Conservation (phyloP, 2,329 filamentous ascomycete genomes). For the Rutstroemia sp. region DNA sequence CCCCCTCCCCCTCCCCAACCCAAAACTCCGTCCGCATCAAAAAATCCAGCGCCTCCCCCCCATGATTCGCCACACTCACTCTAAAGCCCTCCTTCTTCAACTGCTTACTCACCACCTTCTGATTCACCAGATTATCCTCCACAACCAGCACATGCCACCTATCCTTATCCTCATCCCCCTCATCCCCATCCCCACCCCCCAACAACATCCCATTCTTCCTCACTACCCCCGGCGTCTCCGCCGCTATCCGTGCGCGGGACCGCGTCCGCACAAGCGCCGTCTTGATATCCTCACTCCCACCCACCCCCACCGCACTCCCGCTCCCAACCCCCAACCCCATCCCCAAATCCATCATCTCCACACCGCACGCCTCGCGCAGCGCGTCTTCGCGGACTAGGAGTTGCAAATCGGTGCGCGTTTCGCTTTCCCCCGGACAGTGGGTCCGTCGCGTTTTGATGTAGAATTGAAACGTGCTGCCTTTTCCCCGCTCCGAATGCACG, state of each 20-base stretch:
- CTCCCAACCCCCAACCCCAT: background rate
- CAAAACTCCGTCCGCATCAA: slow-evolving; percentile 49
- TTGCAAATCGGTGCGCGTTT: background rate
- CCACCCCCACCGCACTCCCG: no score
- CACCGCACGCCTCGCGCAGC: slow-evolving; percentile 2
- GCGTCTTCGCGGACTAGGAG: slow-evolving; percentile 2
- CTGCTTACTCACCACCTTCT: slow-evolving; percentile 55
- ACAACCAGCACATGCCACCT: slow-evolving; percentile 49
- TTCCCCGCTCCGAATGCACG: slow-evolving; percentile 58
- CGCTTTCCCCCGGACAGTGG: background rate
- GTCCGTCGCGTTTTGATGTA: slow-evolving; percentile 45
- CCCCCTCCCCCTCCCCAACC: slow-evolving; percentile 18
- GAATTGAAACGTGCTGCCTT: slow-evolving; percentile 69
- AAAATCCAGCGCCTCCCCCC: slow-evolving; percentile 52
- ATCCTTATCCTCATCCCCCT: background rate
- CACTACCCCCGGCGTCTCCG: background rate
- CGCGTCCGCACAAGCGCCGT: no score
- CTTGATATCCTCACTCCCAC: no score
- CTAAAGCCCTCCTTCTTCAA: slow-evolving; percentile 53
- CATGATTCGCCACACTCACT: slow-evolving; percentile 57
- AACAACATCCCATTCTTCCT: slow-evolving; percentile 43
- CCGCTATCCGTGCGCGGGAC: background rate
- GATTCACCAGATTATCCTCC: slow-evolving; percentile 34
- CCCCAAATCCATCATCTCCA: background rate
- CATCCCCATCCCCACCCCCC: no score